Base-by-base conservation (phyloP, 257 asterid genomes). In the Leonotis leonurus region DNA sequence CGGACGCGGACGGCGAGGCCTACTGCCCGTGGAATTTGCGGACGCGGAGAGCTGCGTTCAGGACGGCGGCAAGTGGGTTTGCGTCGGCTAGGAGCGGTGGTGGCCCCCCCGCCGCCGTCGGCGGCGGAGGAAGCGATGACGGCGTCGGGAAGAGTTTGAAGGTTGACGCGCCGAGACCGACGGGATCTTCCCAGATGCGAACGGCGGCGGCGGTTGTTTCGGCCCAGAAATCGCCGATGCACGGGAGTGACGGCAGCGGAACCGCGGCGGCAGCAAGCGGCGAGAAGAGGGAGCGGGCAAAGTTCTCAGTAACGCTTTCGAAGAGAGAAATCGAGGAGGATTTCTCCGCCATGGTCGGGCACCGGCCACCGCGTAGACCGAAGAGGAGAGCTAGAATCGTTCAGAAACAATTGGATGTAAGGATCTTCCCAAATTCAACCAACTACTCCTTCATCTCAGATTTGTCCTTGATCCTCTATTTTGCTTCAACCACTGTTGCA, bases 361-460 rank as follows among this genome's bases (percentile, higher is more conserved):
- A 79, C 60, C 62, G 92, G 75, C 95, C 95, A 48, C 85, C 83
- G 62, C 90, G 98, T 67, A 68, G 97, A 43, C 98, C 98, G 9
- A 90, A 84, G 67, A 92, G 84, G 77, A 76, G 98, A 33, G 64
- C 81, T 6, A 76, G 67, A 48, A 48, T 68, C 55, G 70, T 92
- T 43, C 98, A 92, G 78, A 92, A 73, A 57, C 78, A 80, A 49
- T 67, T 92, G 54, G 95, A 92, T 72, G 97, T 86, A 70, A 81
- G 95, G 57, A 24, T 14, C n/a, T n/a, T n/a, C n/a, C n/a, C n/a
- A n/a, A n/a, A n/a, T n/a, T n/a, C 29, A 1, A 32, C 33, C 1
- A 50, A 27, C 10, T 10, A 54, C 22, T 45, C 55, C 8, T 9
- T 14, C 6, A 21, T n/a, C 22, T 0, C 43, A 26, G 48, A 44